Percentiles rank a stretch among this genome's conserved stretches.
phyloP scores from a whole-genome alignment of 2,329 filamentous ascomycete species.

The Leptographium wingfieldii region DNA sequence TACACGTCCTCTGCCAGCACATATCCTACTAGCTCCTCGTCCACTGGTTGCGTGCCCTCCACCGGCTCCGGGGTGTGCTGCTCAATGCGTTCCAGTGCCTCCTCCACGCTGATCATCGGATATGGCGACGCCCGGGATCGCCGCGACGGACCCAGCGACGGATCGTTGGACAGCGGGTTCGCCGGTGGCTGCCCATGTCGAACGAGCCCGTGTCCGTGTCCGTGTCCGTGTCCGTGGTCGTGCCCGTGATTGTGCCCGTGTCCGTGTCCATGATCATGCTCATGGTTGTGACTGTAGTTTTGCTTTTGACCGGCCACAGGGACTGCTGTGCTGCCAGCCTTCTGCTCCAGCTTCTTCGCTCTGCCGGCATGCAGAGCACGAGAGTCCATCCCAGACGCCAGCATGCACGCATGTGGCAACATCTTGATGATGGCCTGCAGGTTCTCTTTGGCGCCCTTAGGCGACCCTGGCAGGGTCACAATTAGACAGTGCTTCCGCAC shows the following conservation, averaged over 20 bases:
- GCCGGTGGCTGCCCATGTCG: conserved; percentile 54
- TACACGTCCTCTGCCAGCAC: conserved; percentile 75
- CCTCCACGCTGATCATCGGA: conserved; percentile 76
- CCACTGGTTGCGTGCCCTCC: conserved; percentile 45
- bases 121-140: conserved; percentile 81
- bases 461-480: conserved; percentile 82
- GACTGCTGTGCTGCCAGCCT: conserved; percentile 50
- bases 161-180: conserved; percentile 44
- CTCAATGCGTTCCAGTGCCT: conserved; percentile 63
- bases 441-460: conserved; percentile 91
- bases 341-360: conserved; percentile 68
- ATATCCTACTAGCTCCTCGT: conserved; percentile 55
- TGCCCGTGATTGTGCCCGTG: conserved; percentile 41
- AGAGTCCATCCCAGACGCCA: conserved; percentile 75
- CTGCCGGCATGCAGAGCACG: conserved; percentile 68
- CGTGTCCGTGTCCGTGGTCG: conserved; percentile 38
- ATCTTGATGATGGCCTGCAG: conserved; percentile 77
- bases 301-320: conserved; percentile 11
- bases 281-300: conserved; percentile 22
- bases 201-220: conserved; percentile 53
- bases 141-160: conserved; percentile 46
- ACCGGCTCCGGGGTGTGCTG: conserved; percentile 56
- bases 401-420: conserved; percentile 88
- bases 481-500: conserved; percentile 72
- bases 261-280: conserved; percentile 38